Evolutionary conservation across 768 basidiomycete genomes (phyloP).

Genomic region (Rhizopogon vesiculosus): DNA sequence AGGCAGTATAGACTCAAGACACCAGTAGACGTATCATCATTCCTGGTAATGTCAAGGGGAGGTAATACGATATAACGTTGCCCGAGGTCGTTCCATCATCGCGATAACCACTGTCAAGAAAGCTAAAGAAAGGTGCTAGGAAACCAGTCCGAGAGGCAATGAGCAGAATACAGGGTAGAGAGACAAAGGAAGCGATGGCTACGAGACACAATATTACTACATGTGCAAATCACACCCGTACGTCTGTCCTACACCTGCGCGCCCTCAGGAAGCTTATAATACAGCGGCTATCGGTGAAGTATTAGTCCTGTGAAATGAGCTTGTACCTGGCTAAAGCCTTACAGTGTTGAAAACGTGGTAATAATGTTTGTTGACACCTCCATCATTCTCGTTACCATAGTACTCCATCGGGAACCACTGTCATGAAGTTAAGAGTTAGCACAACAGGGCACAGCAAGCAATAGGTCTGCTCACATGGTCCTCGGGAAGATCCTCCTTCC

Average conservation of each 20-base stretch:
- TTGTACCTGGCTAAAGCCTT: slow-evolving; percentile 16
- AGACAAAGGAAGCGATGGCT: background rate
- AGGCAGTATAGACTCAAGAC: no score
- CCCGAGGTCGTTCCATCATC: no score
- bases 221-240: slow-evolving; percentile 2
- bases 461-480: slow-evolving; percentile 45
- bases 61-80: no score
- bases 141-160: background rate
- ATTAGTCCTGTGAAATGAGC: background rate
- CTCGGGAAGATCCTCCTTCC: slow-evolving; percentile 61
- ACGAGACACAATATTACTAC: background rate
- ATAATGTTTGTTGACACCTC: slow-evolving; percentile 65
- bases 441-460: background rate
- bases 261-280: slow-evolving; percentile 44
- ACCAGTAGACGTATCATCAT: no score
- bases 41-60: no score
- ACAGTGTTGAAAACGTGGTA: slow-evolving; percentile 79
- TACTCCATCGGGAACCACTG: slow-evolving; percentile 81
- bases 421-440: slow-evolving; percentile 2
- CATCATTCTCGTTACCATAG: slow-evolving; percentile 46
- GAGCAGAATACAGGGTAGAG: background rate
- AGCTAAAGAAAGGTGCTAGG: background rate
- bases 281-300: slow-evolving; percentile 38
- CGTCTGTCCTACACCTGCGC: slow-evolving; percentile 31
- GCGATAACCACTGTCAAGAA: background rate